These are phyloP conservation scores for Batkoa obscura DNA, from an alignment of 371 early-diverging fungal species.

Conservation along the genomic window DNA sequence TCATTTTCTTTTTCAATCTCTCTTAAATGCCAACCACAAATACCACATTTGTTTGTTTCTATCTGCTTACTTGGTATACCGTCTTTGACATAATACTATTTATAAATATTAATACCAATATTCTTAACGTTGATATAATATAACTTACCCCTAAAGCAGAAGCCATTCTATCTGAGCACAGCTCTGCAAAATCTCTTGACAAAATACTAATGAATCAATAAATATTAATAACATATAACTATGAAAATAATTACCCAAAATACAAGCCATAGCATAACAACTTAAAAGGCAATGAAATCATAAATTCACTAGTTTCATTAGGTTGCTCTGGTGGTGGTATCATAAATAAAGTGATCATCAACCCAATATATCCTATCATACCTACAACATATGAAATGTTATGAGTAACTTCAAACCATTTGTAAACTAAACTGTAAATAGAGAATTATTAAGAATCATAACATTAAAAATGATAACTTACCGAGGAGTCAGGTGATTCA, in stretches of 20 bases:
- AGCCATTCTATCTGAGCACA: constrained; percentile 68
- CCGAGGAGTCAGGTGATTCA: constrained; percentile 41
- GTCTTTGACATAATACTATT: constrained; percentile 40
- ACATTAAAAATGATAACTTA: constrained; percentile 8
- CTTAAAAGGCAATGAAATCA: constrained; percentile 19
- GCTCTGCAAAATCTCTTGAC: constrained; percentile 68
- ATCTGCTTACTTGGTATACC: constrained; percentile 49
- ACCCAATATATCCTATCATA: constrained; percentile 28
- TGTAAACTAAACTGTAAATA: constrained; percentile 33
- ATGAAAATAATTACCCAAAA: constrained; percentile 40
- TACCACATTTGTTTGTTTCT: constrained; percentile 54
- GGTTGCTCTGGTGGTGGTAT: constrained; percentile 17
- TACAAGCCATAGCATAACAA: constrained; percentile 41
- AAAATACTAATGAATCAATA: constrained; percentile 23
- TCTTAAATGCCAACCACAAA: constrained; percentile 37
- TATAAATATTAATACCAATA: background rate
- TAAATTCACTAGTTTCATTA: constrained; percentile 16
- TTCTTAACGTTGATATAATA: too few relatives aligned
- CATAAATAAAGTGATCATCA: constrained; percentile 35
- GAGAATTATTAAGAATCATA: background rate
- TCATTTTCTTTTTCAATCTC: constrained; percentile 11
- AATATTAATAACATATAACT: background rate
- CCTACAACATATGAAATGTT: constrained; percentile 40
- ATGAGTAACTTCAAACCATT: constrained; percentile 42
- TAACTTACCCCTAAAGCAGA: constrained; percentile 32